phyloP scores from a whole-genome alignment of 805 yeast genomes.

The Candida nanaspora region DNA sequence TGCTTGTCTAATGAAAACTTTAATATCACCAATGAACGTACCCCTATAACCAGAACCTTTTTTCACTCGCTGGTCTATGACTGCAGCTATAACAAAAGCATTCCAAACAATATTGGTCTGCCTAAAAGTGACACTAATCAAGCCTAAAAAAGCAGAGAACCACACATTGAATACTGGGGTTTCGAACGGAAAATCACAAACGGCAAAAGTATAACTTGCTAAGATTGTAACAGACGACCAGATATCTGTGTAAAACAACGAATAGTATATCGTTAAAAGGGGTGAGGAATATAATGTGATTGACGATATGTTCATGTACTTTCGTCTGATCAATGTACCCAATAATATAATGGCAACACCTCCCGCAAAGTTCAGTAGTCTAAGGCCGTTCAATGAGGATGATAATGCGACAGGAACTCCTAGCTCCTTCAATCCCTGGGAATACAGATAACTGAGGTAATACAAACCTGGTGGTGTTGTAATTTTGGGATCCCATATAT shows the following conservation, averaged over 20 bases:
- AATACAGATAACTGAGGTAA: slow-evolving; percentile 32
- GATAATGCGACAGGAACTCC: slow-evolving; percentile 21
- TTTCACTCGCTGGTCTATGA: slow-evolving; percentile 43
- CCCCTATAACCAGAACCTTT: slow-evolving; percentile 27
- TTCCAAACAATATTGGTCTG: slow-evolving; percentile 93
- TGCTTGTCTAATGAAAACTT: slow-evolving; percentile 21
- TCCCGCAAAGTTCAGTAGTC: slow-evolving; percentile 61
- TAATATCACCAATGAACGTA: slow-evolving; percentile 17
- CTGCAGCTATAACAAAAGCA: slow-evolving; percentile 46
- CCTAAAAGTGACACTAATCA: slow-evolving; percentile 64
- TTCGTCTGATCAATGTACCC: slow-evolving; percentile 8
- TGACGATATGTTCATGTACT: slow-evolving; percentile 7
- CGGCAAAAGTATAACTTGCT: slow-evolving; percentile 42
- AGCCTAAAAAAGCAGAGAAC: slow-evolving; percentile 48
- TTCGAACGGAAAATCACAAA: slow-evolving; percentile 18
- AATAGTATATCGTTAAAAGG: slow-evolving; percentile 62
- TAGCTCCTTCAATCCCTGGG: slow-evolving; percentile 32
- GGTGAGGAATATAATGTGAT: slow-evolving; percentile 50
- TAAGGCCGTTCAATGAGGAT: slow-evolving; percentile 32
- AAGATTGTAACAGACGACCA: slow-evolving; percentile 78
- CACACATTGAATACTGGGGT: slow-evolving; percentile 15
- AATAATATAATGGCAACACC: slow-evolving; percentile 37
- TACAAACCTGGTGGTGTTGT: slow-evolving; percentile 97
- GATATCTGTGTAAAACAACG: slow-evolving; percentile 84
- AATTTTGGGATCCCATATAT: slow-evolving; percentile 79